Evolutionary conservation across 2,329 filamentous ascomycete genomes (phyloP), one percentile per base, ranked within the genome.

Genomic region (Sporothrix inflata): DNA sequence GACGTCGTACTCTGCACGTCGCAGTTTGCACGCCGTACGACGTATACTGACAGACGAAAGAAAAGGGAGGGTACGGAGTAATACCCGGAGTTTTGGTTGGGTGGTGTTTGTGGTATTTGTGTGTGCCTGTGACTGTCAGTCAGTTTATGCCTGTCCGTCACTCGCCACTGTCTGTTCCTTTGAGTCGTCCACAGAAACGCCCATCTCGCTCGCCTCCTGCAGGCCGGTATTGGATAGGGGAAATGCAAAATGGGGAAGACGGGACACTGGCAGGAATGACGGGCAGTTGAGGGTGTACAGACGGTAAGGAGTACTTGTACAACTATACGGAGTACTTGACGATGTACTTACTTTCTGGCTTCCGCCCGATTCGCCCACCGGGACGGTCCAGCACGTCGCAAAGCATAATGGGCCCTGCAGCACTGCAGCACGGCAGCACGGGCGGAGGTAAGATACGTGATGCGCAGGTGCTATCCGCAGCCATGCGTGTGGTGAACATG

Each of bases 281-380:
- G 55, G 16, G 27, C 27, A 34, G 27, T n/a, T 60, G 30, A 60
- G 55, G 53, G 55, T 38, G 55, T 60, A 38, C 55, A 34, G 16
- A n/a, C 16, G 38, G 9, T 9, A 40, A n/a, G n/a, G 3, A 19
- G 16, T 60, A 60, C 55, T 5, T 40, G n/a, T 40, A 9, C 38
- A 40, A 40, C 5, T n/a, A 40, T 40, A 40, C 9, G 38, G 38
- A 40, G 38, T 9, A 40, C 38, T 40, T 40, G n/a, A n/a, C n/a
- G n/a, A n/a, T n/a, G n/a, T n/a, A n/a, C n/a, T n/a, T n/a, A n/a
- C 30, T 34, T 34, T n/a, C 19, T 49, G 47, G 45, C 45, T 42
- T 7, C 21, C 40, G 70, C 70, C 61, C 70, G 70, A 71, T 61
- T 71, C 70, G 70, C 19, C 61, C 61, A 60, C 19, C 51, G 61